Evolutionary conservation across 164 flowering plant species (phyloP).

Genomic region (Saururus chinensis): DNA sequence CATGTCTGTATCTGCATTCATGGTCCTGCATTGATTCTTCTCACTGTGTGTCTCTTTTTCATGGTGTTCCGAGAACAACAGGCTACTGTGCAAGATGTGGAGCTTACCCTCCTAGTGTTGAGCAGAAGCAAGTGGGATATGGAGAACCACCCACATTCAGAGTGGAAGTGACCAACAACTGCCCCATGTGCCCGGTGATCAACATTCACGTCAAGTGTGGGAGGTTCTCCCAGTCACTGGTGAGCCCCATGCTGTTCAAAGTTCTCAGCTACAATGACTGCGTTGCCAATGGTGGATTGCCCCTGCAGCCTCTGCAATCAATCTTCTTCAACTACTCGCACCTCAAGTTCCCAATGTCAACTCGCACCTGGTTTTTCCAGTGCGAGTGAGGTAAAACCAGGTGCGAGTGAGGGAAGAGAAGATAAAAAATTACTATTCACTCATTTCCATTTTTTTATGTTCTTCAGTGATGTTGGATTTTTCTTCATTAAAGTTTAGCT

Average conservation of each 20-base stretch:
- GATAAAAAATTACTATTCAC: no score
- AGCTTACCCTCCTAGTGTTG: conserved; percentile 21
- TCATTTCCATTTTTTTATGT: no score
- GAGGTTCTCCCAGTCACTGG: conserved; percentile 30
- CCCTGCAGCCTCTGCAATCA: conserved; percentile 33
- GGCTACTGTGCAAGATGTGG: conserved; percentile 25
- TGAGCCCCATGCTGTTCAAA: conserved; percentile 30
- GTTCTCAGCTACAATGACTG: conserved; percentile 31
- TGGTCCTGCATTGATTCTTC: background rate
- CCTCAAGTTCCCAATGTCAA: conserved; percentile 21
- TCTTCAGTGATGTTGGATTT: no score
- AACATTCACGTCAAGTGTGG: conserved; percentile 39
- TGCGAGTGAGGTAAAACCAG: conserved; percentile 41
- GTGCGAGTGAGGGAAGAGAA: conserved; percentile 27
- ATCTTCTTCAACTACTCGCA: conserved; percentile 38
- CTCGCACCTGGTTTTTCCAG: conserved; percentile 29
- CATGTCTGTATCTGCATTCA: no score
- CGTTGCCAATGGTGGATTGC: conserved; percentile 35
- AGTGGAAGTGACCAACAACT: conserved; percentile 32
- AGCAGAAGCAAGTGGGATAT: conserved; percentile 31
- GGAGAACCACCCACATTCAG: conserved; percentile 25
- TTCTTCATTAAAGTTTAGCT: no score
- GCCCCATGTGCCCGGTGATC: conserved; percentile 47
- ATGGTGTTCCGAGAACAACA: conserved; percentile 6
- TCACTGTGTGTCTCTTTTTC: background rate